Base-by-base conservation (phyloP, 2,329 filamentous ascomycete genomes). In the Paecilomyces niveus region DNA sequence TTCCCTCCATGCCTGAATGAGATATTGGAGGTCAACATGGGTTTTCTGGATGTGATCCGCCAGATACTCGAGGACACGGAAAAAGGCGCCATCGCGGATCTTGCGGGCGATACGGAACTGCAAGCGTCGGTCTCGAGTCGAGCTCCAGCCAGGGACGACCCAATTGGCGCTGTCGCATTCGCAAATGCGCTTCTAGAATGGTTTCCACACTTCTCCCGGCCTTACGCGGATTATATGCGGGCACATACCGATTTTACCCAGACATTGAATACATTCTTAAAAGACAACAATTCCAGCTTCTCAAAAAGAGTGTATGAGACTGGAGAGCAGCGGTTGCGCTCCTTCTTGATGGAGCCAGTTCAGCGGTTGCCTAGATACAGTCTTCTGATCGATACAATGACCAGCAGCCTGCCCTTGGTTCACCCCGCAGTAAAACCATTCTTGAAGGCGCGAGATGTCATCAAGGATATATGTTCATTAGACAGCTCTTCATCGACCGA, bases 401-500 rank as follows among this genome's bases (percentile, higher is more conserved):
- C 94, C 54, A 86, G 88, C 64, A 92, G 89, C 61, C 82, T 97
- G 18, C 92, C 93, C 3, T 85, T 92, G 55, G 86, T 89, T 8
- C 92, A 97, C 70, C 90, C 92, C 2, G 92, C 92, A 0, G 81
- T 96, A 56, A 88, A 89, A 64, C 82, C 83, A 2, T 87, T 99
- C 76, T 83, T 97, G 50, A 92, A 91, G 70, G 92, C 94, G 0
- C 84, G 93, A 64, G 94, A 97, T 71, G 89, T 96, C 56, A 92
- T 99, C 64, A 92, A 92, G 21, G 94, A 96, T 57, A 99, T 99
- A 51, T 99, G 94, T 74, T 95, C 93, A 15, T 87, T 97, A 76
- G 93, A 97, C 67, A 82, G 89, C 77, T 70, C 89, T 68, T 67
- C 80, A 73, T 66, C 84, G 1, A 74, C 75, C 2, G 88, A 90